phyloP scores from a whole-genome alignment of 768 basidiomycete genomes.

The Sarcomyxa edulis region DNA sequence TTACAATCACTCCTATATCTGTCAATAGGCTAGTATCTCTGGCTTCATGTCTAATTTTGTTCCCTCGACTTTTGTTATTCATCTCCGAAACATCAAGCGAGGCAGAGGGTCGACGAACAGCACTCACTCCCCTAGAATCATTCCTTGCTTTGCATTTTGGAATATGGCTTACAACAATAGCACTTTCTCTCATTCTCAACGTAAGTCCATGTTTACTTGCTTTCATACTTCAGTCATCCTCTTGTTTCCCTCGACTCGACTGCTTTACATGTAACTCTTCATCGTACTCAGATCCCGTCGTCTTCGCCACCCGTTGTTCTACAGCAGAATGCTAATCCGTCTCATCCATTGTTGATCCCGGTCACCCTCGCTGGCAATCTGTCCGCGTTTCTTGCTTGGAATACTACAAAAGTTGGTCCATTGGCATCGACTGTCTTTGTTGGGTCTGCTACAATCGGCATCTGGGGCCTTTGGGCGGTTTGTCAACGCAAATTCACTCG shows the following conservation, averaged over 20 bases:
- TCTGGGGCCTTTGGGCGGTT: slow-evolving; percentile 74
- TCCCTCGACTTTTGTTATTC: slow-evolving; percentile 66
- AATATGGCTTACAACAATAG: slow-evolving; percentile 50
- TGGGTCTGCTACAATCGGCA: slow-evolving; percentile 44
- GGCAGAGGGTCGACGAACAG: slow-evolving; percentile 25
- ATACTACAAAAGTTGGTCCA: slow-evolving; percentile 50
- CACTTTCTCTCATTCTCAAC: slow-evolving; percentile 53
- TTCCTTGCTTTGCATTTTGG: slow-evolving; percentile 68
- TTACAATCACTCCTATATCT: background rate
- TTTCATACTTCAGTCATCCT: slow-evolving; percentile 4
- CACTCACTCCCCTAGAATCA: slow-evolving; percentile 60
- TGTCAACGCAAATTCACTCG: slow-evolving; percentile 5
- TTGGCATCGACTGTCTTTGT: slow-evolving; percentile 48
- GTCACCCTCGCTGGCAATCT: slow-evolving; percentile 47
- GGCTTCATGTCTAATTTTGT: slow-evolving; percentile 34
- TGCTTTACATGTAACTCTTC: too few species aligned
- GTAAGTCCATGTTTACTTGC: slow-evolving; percentile 29
- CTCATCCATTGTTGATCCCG: slow-evolving; percentile 62
- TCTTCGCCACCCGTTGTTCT: slow-evolving; percentile 29
- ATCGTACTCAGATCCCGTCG: slow-evolving; percentile 35
- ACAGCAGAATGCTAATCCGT: slow-evolving; percentile 12
- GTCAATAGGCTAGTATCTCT: slow-evolving; percentile 14
- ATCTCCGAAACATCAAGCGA: slow-evolving; percentile 40
- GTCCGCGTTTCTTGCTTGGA: slow-evolving; percentile 64
- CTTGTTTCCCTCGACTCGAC: slow-evolving; percentile 5